Conservation (phyloP, 2,329 filamentous ascomycete genomes). For the Boeremia lycopersici region DNA sequence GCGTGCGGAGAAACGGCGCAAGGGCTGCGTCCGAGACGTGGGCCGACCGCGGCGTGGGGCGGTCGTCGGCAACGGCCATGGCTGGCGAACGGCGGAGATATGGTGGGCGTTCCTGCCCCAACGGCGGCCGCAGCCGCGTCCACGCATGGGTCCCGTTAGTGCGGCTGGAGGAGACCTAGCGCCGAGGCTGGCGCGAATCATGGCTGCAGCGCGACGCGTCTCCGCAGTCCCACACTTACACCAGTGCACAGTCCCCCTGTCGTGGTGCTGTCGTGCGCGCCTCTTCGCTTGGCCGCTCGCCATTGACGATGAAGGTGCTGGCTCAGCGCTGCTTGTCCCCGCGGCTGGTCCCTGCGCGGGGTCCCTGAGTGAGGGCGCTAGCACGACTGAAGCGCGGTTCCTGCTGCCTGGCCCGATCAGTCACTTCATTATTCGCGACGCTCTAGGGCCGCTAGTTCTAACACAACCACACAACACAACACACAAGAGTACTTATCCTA, state of each 20-base stretch:
- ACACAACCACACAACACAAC: slow-evolving; percentile 15
- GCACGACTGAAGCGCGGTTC: neutral
- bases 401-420: slow-evolving; percentile 29
- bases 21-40: slow-evolving; percentile 76
- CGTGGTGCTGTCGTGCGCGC: neutral
- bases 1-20: slow-evolving; percentile 73
- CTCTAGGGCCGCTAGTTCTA: slow-evolving; percentile 1
- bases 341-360: neutral
- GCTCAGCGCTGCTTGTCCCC: neutral
- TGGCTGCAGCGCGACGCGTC: slow-evolving; percentile 8
- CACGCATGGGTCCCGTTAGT: neutral
- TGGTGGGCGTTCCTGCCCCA: slow-evolving; percentile 21
- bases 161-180: slow-evolving; percentile 24
- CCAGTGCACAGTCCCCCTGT: neutral
- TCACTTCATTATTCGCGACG: slow-evolving; percentile 11
- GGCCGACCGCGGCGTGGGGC: slow-evolving; percentile 37
- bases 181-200: slow-evolving; percentile 12
- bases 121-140: slow-evolving; percentile 20
- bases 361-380: slow-evolving; percentile 1
- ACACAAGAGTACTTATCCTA: slow-evolving; percentile 12
- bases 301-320: neutral
- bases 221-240: neutral
- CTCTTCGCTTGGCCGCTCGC: neutral
- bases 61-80: slow-evolving; percentile 37
- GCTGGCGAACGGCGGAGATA: slow-evolving; percentile 22